These are phyloP conservation scores for Petunia axillaris DNA, from an alignment of 257 asterid genomes.

Conservation along the genomic window DNA sequence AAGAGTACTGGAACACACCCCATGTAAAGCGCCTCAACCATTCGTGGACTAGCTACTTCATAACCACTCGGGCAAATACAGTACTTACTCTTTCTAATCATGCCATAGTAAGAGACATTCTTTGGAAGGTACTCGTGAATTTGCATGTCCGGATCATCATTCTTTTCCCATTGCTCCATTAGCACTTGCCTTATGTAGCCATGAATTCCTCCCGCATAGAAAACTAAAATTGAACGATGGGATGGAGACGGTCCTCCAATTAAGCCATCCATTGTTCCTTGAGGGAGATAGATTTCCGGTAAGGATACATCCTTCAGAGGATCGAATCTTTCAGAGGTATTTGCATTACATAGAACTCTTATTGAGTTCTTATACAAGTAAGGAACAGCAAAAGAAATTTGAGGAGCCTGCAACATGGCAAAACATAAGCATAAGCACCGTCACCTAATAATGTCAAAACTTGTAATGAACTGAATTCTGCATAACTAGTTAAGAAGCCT, in stretches of 20 bases:
- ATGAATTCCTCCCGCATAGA: constrained; percentile 61
- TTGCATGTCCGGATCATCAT: constrained; percentile 43
- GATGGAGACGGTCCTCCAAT: constrained; percentile 55
- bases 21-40: constrained; percentile 66
- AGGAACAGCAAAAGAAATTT: constrained; percentile 38
- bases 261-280: constrained; percentile 54
- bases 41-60: constrained; percentile 72
- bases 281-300: constrained; percentile 64
- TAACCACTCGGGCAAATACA: constrained; percentile 67
- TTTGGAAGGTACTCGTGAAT: constrained; percentile 53
- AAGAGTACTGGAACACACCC: constrained; percentile 65
- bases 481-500: background rate
- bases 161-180: constrained; percentile 55
- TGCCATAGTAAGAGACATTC: constrained; percentile 47
- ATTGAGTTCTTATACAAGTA: constrained; percentile 52
- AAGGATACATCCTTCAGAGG: constrained; percentile 53
- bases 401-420: constrained; percentile 48
- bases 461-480: background rate
- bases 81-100: constrained; percentile 61
- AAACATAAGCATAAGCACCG: background rate
- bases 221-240: constrained; percentile 49
- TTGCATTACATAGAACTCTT: constrained; percentile 61
- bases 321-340: constrained; percentile 61
- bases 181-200: constrained; percentile 55
- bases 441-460: background rate